phyloP scores from a whole-genome alignment of 257 asterid species.

The Solanum tarijense region DNA sequence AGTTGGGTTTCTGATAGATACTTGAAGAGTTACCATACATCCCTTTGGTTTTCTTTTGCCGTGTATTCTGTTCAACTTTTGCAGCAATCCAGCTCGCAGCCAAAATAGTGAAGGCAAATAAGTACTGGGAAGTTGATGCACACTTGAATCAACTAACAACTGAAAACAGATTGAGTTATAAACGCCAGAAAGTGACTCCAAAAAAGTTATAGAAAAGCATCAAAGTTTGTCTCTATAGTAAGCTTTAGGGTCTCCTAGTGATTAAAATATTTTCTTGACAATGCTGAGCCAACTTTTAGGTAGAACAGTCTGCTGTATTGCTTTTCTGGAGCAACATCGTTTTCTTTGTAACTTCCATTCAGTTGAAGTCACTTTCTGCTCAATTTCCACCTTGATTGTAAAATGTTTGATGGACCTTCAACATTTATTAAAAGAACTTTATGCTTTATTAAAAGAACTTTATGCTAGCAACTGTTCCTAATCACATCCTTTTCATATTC shows the following conservation, averaged over 20 bases:
- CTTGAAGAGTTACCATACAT: neutral
- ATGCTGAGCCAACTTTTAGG: neutral
- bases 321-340: neutral
- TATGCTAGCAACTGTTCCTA: neutral
- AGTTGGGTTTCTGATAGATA: neutral
- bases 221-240: neutral
- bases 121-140: neutral
- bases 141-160: neutral
- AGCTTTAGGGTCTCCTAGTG: neutral
- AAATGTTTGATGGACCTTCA: neutral
- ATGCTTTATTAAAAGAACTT: neutral
- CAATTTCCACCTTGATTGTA: neutral
- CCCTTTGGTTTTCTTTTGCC: neutral
- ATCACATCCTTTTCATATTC: constrained; percentile 9
- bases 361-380: neutral
- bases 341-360: neutral
- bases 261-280: neutral
- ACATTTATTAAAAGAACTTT: neutral
- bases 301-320: neutral
- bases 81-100: neutral
- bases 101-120: neutral
- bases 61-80: neutral
- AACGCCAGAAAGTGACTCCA: neutral
- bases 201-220: neutral
- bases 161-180: neutral